Conservation (phyloP, 2,329 filamentous ascomycete species). For the Sphaerostilbella broomeana region DNA sequence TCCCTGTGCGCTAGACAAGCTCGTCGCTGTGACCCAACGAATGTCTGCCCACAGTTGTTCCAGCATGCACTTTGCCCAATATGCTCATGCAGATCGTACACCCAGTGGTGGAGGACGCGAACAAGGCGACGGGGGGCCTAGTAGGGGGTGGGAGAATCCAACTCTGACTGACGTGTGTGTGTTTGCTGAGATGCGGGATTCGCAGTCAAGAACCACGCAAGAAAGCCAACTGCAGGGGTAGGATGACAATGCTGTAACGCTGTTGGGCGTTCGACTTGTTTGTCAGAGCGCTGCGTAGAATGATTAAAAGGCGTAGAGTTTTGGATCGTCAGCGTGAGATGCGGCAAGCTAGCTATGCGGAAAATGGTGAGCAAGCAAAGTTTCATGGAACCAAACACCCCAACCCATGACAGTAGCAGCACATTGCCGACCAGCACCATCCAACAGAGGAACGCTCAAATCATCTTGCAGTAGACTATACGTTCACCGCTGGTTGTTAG, state of each 20-base stretch:
- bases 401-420: conserved; percentile 1
- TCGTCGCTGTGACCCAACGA: too few species aligned
- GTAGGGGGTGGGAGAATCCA: too few species aligned
- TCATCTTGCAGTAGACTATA: conserved; percentile 3
- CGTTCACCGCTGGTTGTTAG: conserved; percentile 13
- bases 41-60: neutral
- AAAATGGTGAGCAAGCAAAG: too few species aligned
- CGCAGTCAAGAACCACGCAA: too few species aligned
- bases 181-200: too few species aligned
- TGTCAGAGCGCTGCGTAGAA: neutral
- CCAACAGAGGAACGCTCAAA: neutral
- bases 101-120: neutral
- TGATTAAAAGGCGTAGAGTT: too few species aligned
- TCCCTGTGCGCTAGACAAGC: neutral
- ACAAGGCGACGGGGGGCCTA: neutral
- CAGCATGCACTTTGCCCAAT: conserved; percentile 3
- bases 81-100: conserved; percentile 1
- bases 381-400: neutral
- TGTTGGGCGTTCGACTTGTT: neutral
- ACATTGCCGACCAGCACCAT: neutral
- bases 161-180: too few species aligned
- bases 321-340: too few species aligned
- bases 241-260: neutral
- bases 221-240: conserved; percentile 7
- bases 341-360: too few species aligned